Percentiles rank a stretch among this genome's conserved stretches.
Evolutionary conservation across 1,284 basidiomycete species (phyloP).

Genomic region (Ustilago tritici): DNA sequence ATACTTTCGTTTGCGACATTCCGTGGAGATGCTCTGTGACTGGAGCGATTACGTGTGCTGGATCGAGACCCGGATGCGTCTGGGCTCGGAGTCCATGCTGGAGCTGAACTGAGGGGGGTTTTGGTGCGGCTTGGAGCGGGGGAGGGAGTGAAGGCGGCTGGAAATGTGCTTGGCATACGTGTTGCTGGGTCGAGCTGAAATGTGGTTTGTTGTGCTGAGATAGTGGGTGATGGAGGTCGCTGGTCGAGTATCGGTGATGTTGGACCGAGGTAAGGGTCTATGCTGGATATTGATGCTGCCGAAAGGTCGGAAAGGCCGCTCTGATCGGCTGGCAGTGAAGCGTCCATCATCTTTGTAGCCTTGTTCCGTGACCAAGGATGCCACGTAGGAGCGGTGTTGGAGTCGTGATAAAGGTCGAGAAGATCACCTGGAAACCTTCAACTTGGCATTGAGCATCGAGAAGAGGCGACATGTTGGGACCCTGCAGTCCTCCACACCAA

Average conservation of each 20-base stretch:
- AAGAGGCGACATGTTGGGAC: constrained; percentile 11
- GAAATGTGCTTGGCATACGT: background rate
- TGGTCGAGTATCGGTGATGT: constrained; percentile 12
- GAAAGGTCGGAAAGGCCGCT: constrained; percentile 44
- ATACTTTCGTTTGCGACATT: constrained; percentile 35
- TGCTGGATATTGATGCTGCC: constrained; percentile 21
- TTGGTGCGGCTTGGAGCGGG: constrained; percentile 15
- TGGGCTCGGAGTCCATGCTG: constrained; percentile 39
- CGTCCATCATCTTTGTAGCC: constrained; percentile 17
- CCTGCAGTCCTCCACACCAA: constrained; percentile 21
- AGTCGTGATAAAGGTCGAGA: background rate
- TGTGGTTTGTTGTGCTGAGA: background rate
- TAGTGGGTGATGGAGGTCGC: background rate
- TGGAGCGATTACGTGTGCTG: constrained; percentile 1
- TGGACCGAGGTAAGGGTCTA: constrained; percentile 12
- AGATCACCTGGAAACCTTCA: background rate
- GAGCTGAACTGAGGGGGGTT: background rate
- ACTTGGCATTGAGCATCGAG: background rate
- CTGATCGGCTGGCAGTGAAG: constrained; percentile 31
- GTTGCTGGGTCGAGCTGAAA: background rate
- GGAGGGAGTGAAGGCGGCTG: background rate
- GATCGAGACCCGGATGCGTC: constrained; percentile 32
- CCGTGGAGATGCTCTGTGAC: constrained; percentile 2
- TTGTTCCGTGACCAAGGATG: background rate
- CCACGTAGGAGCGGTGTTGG: background rate